Conservation (phyloP, 352 stramenopile species). For the Albugo laibachii region DNA sequence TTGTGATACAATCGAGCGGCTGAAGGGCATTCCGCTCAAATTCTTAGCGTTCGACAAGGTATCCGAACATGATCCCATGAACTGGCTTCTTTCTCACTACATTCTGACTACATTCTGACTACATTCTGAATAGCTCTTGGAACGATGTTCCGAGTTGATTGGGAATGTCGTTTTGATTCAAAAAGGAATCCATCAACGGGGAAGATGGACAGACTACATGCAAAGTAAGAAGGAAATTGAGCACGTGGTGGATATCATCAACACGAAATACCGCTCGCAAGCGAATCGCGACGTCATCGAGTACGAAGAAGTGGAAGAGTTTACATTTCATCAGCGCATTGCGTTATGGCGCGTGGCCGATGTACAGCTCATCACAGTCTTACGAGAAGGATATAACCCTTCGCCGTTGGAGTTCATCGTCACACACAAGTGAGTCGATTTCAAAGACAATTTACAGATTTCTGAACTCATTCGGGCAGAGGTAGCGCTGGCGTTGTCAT, state of each 20-base stretch:
- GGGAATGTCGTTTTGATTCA: conserved; percentile 68
- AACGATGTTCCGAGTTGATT: conserved; percentile 59
- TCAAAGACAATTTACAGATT: neutral
- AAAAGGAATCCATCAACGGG: conserved; percentile 53
- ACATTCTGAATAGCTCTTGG: conserved; percentile 48
- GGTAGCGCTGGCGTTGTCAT: conserved; percentile 78
- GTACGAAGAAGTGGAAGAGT: conserved; percentile 57
- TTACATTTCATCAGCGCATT: conserved; percentile 43
- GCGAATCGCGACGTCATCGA: conserved; percentile 37
- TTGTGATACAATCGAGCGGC: conserved; percentile 86
- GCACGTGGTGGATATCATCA: conserved; percentile 80
- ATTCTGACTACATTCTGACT: too few relatives aligned
- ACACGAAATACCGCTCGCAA: conserved; percentile 59
- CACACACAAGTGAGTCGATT: conserved; percentile 29
- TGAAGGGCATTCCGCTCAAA: conserved; percentile 95
- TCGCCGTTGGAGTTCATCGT: conserved; percentile 72
- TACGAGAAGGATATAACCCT: conserved; percentile 59
- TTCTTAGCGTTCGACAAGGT: conserved; percentile 86
- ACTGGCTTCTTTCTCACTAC: too few relatives aligned
- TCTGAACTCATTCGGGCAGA: conserved; percentile 7
- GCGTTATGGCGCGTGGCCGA: conserved; percentile 56
- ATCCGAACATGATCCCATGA: neutral
- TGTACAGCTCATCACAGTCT: conserved; percentile 54
- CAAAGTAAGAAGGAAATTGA: conserved; percentile 89
- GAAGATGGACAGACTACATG: conserved; percentile 86